Evolutionary conservation across 345 rosid species (phyloP).

Genomic region (Eucalyptus pauciflora): DNA sequence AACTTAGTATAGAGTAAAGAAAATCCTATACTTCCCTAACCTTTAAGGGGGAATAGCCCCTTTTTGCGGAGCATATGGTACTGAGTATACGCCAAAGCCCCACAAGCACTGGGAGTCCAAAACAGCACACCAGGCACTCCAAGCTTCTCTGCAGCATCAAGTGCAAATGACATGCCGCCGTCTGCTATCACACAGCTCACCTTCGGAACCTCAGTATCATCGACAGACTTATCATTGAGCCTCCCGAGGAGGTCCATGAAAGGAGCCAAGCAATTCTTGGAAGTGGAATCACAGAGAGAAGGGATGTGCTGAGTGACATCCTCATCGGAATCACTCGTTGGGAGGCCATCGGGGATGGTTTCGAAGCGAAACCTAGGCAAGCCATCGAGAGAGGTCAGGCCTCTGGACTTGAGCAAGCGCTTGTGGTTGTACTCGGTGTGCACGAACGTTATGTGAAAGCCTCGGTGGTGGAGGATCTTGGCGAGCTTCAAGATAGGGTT

Average conservation of each 20-base stretch:
- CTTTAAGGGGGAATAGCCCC: constrained; percentile 14
- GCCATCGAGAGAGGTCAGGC: background rate
- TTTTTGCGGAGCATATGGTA: background rate
- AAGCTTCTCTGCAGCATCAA: constrained; percentile 10
- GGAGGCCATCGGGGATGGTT: background rate
- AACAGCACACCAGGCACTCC: constrained; percentile 9
- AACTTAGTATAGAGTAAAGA: background rate
- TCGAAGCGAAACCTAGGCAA: background rate
- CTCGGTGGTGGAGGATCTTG: background rate
- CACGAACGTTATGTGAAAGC: background rate
- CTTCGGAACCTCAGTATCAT: background rate
- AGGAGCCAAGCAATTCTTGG: background rate
- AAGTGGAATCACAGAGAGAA: background rate
- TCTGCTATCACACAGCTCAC: constrained; percentile 19
- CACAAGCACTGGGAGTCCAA: constrained; percentile 11
- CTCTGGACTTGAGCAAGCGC: background rate
- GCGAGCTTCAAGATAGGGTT: background rate
- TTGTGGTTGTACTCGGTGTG: background rate
- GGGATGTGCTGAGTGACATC: background rate
- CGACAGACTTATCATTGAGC: background rate
- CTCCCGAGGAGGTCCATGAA: constrained; percentile 4
- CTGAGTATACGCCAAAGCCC: constrained; percentile 1
- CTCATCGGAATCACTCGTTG: background rate
- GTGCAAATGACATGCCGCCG: constrained; percentile 18
- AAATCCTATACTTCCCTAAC: background rate